phyloP scores from a whole-genome alignment of 495 filamentous ascomycete species.

The Neurospora cerealis region DNA sequence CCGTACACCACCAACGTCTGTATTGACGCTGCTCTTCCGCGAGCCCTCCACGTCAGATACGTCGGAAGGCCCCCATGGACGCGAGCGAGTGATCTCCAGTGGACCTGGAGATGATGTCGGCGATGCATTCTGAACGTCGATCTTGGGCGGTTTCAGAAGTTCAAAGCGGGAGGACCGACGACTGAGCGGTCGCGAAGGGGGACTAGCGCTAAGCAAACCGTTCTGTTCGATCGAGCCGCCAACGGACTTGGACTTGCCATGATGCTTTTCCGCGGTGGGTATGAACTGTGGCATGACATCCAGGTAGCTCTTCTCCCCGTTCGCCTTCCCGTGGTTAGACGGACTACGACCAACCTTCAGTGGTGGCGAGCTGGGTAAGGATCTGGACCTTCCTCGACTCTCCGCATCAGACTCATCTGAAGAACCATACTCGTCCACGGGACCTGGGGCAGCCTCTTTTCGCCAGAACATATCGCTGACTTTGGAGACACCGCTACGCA shows the following conservation, averaged over 20 bases:
- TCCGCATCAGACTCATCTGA: constrained; percentile 34
- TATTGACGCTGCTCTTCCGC: constrained; percentile 8
- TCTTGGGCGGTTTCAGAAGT: constrained; percentile 49
- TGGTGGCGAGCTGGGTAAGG: constrained; percentile 11
- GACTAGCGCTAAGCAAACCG: constrained; percentile 4
- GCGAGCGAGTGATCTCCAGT: constrained; percentile 6
- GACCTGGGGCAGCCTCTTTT: constrained; percentile 21
- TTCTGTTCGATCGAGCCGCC: not conserved
- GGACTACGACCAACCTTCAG: constrained; percentile 4
- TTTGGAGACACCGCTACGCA: constrained; percentile 39
- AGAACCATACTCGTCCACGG: constrained; percentile 16
- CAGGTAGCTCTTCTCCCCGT: constrained; percentile 24
- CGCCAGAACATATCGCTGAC: constrained; percentile 40
- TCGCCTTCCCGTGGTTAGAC: constrained; percentile 18
- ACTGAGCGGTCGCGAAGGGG: constrained; percentile 22
- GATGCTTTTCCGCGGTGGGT: constrained; percentile 7
- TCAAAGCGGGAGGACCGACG: constrained; percentile 40
- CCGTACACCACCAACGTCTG: constrained; percentile 10
- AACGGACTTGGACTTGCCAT: constrained; percentile 4
- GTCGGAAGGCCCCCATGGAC: constrained; percentile 11
- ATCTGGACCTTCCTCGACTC: constrained; percentile 23
- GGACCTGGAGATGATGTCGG: constrained; percentile 28
- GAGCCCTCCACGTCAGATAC: constrained; percentile 26
- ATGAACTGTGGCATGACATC: constrained; percentile 33
- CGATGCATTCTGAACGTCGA: constrained; percentile 47